These are phyloP conservation scores for Candida khao-thaluensis DNA, from an alignment of 805 yeast species.

Conservation along the genomic window DNA sequence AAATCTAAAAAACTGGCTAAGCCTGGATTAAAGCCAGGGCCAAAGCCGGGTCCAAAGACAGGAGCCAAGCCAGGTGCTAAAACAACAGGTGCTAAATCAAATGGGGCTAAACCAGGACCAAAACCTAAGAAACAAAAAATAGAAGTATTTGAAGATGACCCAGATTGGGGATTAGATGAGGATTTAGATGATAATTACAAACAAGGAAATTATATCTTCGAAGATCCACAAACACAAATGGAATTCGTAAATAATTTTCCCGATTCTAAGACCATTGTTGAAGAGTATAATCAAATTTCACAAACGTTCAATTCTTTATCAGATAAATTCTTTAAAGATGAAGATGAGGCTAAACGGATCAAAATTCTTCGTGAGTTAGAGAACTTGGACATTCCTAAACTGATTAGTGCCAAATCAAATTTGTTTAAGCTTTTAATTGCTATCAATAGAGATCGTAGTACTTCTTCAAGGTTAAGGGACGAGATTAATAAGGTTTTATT, in stretches of 20 bases:
- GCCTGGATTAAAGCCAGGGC: constrained; percentile 9
- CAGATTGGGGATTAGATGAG: constrained; percentile 48
- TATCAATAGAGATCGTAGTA: constrained; percentile 22
- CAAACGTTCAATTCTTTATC: constrained; percentile 13
- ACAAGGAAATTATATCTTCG: constrained; percentile 36
- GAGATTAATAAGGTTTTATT: constrained; percentile 20
- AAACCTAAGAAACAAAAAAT: constrained; percentile 12
- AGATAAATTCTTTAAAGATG: constrained; percentile 11
- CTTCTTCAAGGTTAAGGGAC: constrained; percentile 6
- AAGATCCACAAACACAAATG: constrained; percentile 28
- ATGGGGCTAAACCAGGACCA: constrained; percentile 8
- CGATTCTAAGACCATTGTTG: constrained; percentile 20
- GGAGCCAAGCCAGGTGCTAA: constrained; percentile 4
- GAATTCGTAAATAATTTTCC: constrained; percentile 27
- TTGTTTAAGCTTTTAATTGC: constrained; percentile 32
- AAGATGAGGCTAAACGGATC: constrained; percentile 16
- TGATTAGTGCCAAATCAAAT: constrained; percentile 30
- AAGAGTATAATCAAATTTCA: constrained; percentile 19
- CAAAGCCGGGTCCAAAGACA: constrained; percentile 8
- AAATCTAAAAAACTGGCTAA: constrained; percentile 1
- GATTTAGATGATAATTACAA: constrained; percentile 23
- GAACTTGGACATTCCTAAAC: constrained; percentile 25
- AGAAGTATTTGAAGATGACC: constrained; percentile 19
- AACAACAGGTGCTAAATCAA: constrained; percentile 4
- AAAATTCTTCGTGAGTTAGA: constrained; percentile 16